Base-by-base conservation (phyloP, 768 basidiomycete genomes). In the Hygrocybe punicea region DNA sequence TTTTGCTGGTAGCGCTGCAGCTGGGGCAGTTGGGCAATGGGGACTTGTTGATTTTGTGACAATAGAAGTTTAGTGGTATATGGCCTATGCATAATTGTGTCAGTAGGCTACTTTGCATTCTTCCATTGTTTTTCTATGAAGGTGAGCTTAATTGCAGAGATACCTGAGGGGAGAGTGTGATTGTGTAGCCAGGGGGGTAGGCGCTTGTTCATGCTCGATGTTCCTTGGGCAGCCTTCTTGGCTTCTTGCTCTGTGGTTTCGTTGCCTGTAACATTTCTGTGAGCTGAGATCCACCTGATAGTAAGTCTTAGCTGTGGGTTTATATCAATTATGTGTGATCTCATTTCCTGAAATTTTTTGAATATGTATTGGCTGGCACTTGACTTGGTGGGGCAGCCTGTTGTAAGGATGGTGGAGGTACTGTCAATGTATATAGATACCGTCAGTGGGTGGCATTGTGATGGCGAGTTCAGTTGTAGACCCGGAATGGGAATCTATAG, bases 41-140 rank as follows among this genome's bases (percentile, higher is more conserved):
- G 0, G 47, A 58, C 29, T 59, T 59, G 0, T 56, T 53, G 10
- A 77, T 69, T 2, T 58, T 35, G 51, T 69, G 60, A 0, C 76
- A 67, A 59, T 75, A 64, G n/a, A 63, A 50, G 21, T 67, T 63
- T 0, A 76, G 64, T 0, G 69, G 66, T 11, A 59, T 45, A 45
- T 76, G 74, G 2, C 65, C 68, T 2, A 69, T 69, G 1, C 67
- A 37, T 11, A 77, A 60, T 53, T 75, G 74, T 0, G 63, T 58
- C 0, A 76, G 50, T 1, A 73, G 34, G 29, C 65, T 62, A 2
- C 64, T 23, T 11, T 55, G 53, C 13, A 8, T 34, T 21, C 46
- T 29, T 53, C 19, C 56, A 39, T n/a, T n/a, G n/a, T 48, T 29
- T 2, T 29, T 16, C 34, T 13, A 5, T 21, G 55, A 53, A 6